Conservation (phyloP, 202 grass and related monocot species). For the Dendrocalamus latiflorus region DNA sequence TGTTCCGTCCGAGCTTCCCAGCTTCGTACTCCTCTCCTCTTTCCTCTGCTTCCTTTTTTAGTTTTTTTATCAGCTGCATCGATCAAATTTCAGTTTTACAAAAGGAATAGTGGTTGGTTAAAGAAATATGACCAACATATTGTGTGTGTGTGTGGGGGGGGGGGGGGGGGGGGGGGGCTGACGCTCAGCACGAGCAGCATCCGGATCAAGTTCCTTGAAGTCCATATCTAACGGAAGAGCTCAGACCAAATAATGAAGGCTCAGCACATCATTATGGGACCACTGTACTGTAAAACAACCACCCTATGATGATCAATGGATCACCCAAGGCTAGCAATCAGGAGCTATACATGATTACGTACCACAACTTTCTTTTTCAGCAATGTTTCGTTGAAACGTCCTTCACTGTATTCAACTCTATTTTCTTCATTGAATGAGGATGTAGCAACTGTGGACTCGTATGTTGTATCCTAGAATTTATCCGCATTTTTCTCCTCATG, state of each 20-base stretch:
- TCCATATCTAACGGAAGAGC: conserved; percentile 48
- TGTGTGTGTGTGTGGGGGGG: no score
- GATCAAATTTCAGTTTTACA: conserved; percentile 15
- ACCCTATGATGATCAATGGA: background rate
- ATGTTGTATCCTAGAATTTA: conserved; percentile 67
- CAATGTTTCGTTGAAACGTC: conserved; percentile 50
- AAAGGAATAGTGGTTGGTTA: background rate
- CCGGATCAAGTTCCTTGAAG: conserved; percentile 77
- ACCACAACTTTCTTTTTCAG: conserved; percentile 88
- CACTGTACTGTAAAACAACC: conserved; percentile 7
- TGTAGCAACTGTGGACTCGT: conserved; percentile 59
- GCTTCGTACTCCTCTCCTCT: conserved; percentile 72
- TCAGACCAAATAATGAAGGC: conserved; percentile 5
- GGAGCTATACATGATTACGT: background rate
- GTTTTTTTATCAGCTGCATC: conserved; percentile 54
- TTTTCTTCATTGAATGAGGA: conserved; percentile 61
- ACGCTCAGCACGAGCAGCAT: conserved; percentile 74
- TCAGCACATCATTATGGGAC: background rate
- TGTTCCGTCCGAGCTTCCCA: conserved; percentile 52
- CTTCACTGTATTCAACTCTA: conserved; percentile 73
- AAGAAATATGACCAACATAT: background rate
- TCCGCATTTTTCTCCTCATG: conserved; percentile 94
- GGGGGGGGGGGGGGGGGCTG: conserved; percentile 45
- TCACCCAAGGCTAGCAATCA: background rate
- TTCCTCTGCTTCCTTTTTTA: conserved; percentile 58